Conservation (phyloP, 768 basidiomycete genomes). For the Vararia minispora region DNA sequence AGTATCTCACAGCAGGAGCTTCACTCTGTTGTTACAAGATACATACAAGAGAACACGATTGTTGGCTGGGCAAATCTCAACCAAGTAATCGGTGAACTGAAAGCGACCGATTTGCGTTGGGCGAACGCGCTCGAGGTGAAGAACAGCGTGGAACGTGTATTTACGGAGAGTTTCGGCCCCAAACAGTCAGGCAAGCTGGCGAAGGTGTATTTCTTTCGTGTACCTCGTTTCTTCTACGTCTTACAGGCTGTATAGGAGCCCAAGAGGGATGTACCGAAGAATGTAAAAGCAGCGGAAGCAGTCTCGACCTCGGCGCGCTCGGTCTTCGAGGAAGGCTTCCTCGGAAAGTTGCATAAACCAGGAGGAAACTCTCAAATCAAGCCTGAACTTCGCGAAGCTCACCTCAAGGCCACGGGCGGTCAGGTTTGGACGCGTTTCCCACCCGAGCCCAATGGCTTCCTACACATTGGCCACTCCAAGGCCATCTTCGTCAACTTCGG, state of each 20-base stretch:
- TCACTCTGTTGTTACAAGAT: constrained; percentile 37
- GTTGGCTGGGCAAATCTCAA: constrained; percentile 73
- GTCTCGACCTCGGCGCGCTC: constrained; percentile 35
- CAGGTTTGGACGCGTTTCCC: constrained; percentile 94
- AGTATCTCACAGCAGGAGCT: constrained; percentile 62
- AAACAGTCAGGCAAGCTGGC: constrained; percentile 53
- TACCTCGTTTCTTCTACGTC: background rate
- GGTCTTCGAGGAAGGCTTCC: constrained; percentile 92
- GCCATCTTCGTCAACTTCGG: constrained; percentile 98
- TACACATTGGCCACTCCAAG: constrained; percentile 96
- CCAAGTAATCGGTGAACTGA: constrained; percentile 50
- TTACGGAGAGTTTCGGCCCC: constrained; percentile 56
- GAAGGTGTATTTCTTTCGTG: constrained; percentile 33
- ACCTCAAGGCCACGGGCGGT: constrained; percentile 71
- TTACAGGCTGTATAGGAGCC: constrained; percentile 27
- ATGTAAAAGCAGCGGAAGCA: constrained; percentile 24
- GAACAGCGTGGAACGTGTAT: constrained; percentile 62
- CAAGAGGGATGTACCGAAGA: constrained; percentile 33
- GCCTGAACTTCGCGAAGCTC: constrained; percentile 65
- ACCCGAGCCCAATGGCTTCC: constrained; percentile 94
- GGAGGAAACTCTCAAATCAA: constrained; percentile 88
- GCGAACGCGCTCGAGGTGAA: constrained; percentile 79
- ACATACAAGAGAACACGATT: constrained; percentile 42
- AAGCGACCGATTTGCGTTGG: constrained; percentile 61
- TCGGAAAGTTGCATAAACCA: constrained; percentile 84